Conservation (phyloP, 768 basidiomycete species). For the Leccinum longicurvipes region DNA sequence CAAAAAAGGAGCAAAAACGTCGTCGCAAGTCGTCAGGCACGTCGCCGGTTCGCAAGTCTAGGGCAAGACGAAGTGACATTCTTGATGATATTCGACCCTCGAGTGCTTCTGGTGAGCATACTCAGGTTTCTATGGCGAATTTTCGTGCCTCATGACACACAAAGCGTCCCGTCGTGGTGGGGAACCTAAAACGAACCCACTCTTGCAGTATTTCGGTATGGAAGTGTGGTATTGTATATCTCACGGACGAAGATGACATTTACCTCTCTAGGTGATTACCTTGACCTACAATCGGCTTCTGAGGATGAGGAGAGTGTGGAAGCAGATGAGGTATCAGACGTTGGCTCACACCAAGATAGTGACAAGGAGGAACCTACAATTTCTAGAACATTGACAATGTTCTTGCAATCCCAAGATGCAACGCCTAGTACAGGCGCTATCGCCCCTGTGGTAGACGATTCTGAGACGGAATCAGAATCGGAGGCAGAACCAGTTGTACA, state of each 20-base stretch:
- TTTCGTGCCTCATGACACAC: not conserved
- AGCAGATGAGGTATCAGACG: constrained; percentile 18
- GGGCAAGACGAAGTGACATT: constrained; percentile 11
- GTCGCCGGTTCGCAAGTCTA: constrained; percentile 17
- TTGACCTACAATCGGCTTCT: constrained; percentile 52
- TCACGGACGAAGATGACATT: not conserved
- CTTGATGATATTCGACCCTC: constrained; percentile 3
- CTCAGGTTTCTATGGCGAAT: not conserved
- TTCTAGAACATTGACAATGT: constrained; percentile 22
- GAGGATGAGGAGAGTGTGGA: constrained; percentile 33
- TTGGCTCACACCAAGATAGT: constrained; percentile 22
- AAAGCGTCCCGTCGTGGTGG: not conserved
- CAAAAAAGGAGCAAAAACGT: constrained; percentile 21
- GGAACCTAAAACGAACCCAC: constrained; percentile 35
- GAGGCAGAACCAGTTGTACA: constrained; percentile 11
- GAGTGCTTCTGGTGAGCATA: constrained; percentile 11
- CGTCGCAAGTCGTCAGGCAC: constrained; percentile 12
- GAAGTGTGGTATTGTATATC: not conserved
- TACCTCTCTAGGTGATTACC: constrained; percentile 32
- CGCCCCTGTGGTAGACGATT: constrained; percentile 16
- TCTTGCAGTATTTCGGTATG: constrained; percentile 50
- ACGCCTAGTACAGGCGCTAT: not conserved
- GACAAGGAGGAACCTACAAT: constrained; percentile 19
- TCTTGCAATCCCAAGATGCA: constrained; percentile 8
- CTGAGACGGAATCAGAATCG: constrained; percentile 35